Evolutionary conservation across 805 yeast genomes (phyloP), one percentile per base, ranked within the genome.

Genomic region (Limtongia smithiae): DNA sequence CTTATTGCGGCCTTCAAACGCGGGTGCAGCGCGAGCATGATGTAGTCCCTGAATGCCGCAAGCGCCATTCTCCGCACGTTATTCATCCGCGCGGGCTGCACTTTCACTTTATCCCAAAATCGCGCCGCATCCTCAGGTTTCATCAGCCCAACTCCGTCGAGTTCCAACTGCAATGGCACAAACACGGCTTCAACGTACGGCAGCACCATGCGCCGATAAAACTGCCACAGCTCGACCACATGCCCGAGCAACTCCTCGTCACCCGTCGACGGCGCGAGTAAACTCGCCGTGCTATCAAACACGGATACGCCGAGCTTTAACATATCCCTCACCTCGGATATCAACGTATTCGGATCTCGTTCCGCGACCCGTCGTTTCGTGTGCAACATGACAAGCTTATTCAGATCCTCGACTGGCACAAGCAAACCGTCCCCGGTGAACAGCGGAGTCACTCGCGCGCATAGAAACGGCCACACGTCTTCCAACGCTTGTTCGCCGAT

Each of bases 121-220:
- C 61, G 63, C n/a, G 54, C 47, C 2, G 69, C 66, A 6, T 72
- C 70, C 35, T 70, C 71, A 1, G 58, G 52, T n/a, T 60, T 50
- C 40, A 69, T 49, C 18, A 70, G 66, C 3, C 77, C 76, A 1
- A 62, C 65, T 4, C 75, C 79, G 33, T 71, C 73, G 42, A 77
- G 64, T 46, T 76, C 81, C 17, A 68, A 60, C 48, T 79, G 81
- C 20, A 84, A 60, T 0, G 90, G 90, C 30, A 81, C 56, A 41
- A 83, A 74, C 0, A 80, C 74, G 0, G 84, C 84, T 51, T 80
- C 76, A 17, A 82, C 66, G 59, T 80, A 80, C 45, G 79, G 80
- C 44, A 77, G 72, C 1, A 80, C 73, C 33, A 75, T 72, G n/a
- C 70, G 69, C 54, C 75, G 77, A 61, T 82, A 83, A 22, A 67